These are phyloP conservation scores for Hypoxylon cercidicola DNA, from an alignment of 495 filamentous ascomycete species.

Conservation along the genomic window DNA sequence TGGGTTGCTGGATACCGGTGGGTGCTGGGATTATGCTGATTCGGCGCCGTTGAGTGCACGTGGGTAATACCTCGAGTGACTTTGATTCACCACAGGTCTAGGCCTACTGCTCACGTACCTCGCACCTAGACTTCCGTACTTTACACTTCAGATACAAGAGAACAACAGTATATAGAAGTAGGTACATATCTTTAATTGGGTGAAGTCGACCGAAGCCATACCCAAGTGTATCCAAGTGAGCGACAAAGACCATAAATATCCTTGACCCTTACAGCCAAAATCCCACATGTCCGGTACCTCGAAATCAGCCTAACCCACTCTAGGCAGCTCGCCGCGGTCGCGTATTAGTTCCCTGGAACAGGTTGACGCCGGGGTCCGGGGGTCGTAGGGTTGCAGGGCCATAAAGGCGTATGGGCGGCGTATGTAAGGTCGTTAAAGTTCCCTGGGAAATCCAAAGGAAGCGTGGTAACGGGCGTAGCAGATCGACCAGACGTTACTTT, in stretches of 20 bases:
- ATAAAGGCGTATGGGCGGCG: too few species aligned
- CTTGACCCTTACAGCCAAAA: slow-evolving; percentile 11
- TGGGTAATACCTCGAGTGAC: slow-evolving; percentile 25
- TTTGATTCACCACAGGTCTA: slow-evolving; percentile 9
- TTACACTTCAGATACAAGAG: not conserved
- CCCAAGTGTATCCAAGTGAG: slow-evolving; percentile 4
- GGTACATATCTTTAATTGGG: slow-evolving; percentile 21
- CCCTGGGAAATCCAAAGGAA: slow-evolving; percentile 9
- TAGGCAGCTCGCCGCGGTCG: slow-evolving; percentile 22
- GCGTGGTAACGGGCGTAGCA: not conserved
- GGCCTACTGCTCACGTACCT: slow-evolving; percentile 18
- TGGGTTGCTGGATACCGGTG: too few species aligned
- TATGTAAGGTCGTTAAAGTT: not conserved
- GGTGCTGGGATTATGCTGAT: not conserved
- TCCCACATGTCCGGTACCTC: slow-evolving; percentile 32
- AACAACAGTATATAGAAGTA: slow-evolving; percentile 20
- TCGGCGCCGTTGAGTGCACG: slow-evolving; percentile 22
- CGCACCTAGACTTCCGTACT: not conserved
- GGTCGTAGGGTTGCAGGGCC: not conserved
- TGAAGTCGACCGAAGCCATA: slow-evolving; percentile 17
- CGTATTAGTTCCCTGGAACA: slow-evolving; percentile 16
- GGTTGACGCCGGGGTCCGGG: slow-evolving; percentile 1
- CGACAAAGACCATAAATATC: not conserved
- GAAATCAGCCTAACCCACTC: slow-evolving; percentile 22
- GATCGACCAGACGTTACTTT: not conserved